Evolutionary conservation across 2,329 filamentous ascomycete genomes (phyloP).

Genomic region (Fusarium sp.): DNA sequence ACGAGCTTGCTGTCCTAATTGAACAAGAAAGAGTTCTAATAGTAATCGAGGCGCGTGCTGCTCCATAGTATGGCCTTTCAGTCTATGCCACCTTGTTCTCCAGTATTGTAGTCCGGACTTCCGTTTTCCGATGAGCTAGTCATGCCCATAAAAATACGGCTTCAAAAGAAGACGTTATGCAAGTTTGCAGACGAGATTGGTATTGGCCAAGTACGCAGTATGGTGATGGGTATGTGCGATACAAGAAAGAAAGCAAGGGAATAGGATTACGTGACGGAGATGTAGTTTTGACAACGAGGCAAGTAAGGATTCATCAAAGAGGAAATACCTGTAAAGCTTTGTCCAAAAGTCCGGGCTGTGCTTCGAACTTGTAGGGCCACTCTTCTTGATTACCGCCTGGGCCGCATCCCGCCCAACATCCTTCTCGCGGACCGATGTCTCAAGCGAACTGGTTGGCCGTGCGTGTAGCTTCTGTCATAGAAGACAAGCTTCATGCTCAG

Average conservation of each 20-base stretch:
- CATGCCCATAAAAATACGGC: not conserved
- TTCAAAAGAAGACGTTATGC: not conserved
- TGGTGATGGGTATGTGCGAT: slow-evolving; percentile 15
- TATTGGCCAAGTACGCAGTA: not conserved
- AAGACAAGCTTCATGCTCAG: slow-evolving; percentile 30
- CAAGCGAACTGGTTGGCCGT: not conserved
- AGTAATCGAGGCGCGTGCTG: not conserved
- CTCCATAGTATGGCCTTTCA: not conserved
- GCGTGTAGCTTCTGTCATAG: not conserved
- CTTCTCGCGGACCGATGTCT: not conserved
- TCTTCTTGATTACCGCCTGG: not conserved
- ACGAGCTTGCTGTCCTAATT: not conserved
- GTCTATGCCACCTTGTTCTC: not conserved
- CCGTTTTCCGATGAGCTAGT: not conserved
- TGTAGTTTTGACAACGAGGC: not conserved
- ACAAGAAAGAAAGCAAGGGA: slow-evolving; percentile 3
- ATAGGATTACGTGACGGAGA: not conserved
- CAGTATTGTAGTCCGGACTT: not conserved
- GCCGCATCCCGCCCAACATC: not conserved
- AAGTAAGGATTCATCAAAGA: not conserved
- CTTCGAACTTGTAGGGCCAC: not conserved
- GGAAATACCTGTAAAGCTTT: not conserved
- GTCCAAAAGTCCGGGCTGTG: not conserved
- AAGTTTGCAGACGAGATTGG: not conserved
- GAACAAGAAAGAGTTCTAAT: not conserved